These are phyloP conservation scores for Malus asiatica DNA, from an alignment of 306 rosid species.

Conservation along the genomic window DNA sequence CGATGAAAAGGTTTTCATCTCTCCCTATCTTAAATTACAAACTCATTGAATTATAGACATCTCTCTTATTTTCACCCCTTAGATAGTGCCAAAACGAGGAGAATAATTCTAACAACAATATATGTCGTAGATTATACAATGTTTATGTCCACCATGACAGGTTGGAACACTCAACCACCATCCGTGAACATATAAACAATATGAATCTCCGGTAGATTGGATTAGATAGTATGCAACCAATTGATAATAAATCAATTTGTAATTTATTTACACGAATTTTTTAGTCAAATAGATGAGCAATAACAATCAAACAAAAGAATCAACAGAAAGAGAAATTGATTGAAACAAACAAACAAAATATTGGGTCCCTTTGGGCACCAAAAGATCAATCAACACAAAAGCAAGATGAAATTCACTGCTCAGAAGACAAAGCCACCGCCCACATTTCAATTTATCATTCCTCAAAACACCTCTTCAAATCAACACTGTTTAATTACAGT, in stretches of 20 bases:
- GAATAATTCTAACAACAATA: not conserved
- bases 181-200: not conserved
- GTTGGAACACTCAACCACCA: constrained; percentile 1
- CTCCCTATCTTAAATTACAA: not conserved
- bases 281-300: not conserved
- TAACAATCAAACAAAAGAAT: not conserved
- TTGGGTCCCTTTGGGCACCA: constrained; percentile 19
- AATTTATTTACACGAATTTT: not conserved
- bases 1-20: too few relatives aligned
- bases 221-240: not conserved
- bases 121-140: not conserved
- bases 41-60: not conserved
- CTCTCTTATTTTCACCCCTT: not conserved
- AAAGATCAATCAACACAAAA: constrained; percentile 19
- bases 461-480: not conserved
- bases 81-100: not conserved
- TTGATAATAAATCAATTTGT: not conserved
- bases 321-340: constrained; percentile 5
- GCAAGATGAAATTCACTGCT: constrained; percentile 14
- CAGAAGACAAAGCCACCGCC: constrained; percentile 20
- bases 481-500: not conserved
- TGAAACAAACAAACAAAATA: not conserved
- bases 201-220: not conserved
- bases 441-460: constrained; percentile 23
- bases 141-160: not conserved